These are phyloP conservation scores for Prosopis cineraria DNA, from an alignment of 306 rosid genomes.

Conservation along the genomic window DNA sequence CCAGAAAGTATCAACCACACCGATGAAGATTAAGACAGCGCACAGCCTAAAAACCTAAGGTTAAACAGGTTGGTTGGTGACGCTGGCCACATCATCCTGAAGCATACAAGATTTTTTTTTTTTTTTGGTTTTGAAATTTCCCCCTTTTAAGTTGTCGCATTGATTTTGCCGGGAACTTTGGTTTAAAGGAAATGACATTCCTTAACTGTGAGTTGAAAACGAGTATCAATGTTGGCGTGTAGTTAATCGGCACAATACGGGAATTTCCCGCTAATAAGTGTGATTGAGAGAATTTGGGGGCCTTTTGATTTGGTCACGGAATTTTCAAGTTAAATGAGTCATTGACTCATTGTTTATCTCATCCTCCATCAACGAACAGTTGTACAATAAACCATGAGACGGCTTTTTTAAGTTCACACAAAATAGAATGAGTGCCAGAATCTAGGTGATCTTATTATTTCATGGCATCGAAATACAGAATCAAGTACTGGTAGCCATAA, in stretches of 20 bases:
- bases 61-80: slow-evolving; percentile 23
- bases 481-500: background rate
- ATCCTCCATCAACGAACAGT: background rate
- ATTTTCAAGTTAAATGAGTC: background rate
- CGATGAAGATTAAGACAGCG: slow-evolving; percentile 27
- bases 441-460: background rate
- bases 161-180: background rate
- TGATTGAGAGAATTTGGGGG: background rate
- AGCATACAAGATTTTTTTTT: background rate
- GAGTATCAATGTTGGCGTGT: background rate
- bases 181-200: background rate
- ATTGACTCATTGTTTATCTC: background rate
- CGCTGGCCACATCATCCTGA: background rate
- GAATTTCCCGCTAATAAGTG: slow-evolving; percentile 4
- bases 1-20: slow-evolving; percentile 39
- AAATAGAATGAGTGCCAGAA: background rate
- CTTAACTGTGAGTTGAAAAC: background rate
- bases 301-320: background rate
- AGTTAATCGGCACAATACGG: background rate
- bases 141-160: background rate
- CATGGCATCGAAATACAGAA: background rate
- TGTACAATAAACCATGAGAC: background rate
- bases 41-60: slow-evolving; percentile 5
- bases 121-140: background rate
- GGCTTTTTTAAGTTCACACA: background rate